Conservation (phyloP, 2,329 filamentous ascomycete species). For the Ceratocystis diversiconidia region DNA sequence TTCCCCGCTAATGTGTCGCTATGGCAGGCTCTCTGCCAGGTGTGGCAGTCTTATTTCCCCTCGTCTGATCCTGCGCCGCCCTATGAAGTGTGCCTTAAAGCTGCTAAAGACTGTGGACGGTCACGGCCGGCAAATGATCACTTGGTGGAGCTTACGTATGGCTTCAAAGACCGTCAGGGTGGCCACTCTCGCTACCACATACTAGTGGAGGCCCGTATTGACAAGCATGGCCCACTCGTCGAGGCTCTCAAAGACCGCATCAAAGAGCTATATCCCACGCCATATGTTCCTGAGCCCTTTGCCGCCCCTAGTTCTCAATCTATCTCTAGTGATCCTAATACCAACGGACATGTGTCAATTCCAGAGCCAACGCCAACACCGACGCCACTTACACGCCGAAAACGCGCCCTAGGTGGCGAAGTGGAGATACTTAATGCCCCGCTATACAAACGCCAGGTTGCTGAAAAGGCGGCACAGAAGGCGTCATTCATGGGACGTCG, state of each 20-base stretch:
- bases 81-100: slow-evolving; percentile 28
- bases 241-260: slow-evolving; percentile 33
- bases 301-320: background rate
- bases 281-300: slow-evolving; percentile 24
- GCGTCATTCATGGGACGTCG: background rate
- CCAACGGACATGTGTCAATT: background rate
- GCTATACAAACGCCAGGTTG: slow-evolving; percentile 31
- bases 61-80: slow-evolving; percentile 27
- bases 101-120: slow-evolving; percentile 29
- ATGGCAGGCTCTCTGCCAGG: slow-evolving; percentile 33
- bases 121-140: slow-evolving; percentile 20
- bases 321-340: slow-evolving; percentile 3
- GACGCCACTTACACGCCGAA: slow-evolving; percentile 12
- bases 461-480: slow-evolving; percentile 13
- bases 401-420: slow-evolving; percentile 23
- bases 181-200: slow-evolving; percentile 33
- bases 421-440: slow-evolving; percentile 38
- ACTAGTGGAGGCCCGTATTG: slow-evolving; percentile 30
- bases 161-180: slow-evolving; percentile 30
- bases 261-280: slow-evolving; percentile 32
- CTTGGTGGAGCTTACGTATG: slow-evolving; percentile 31
- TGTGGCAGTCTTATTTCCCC: slow-evolving; percentile 32
- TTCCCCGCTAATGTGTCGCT: slow-evolving; percentile 38
- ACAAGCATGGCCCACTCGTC: slow-evolving; percentile 31
- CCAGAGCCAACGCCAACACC: background rate